Percentiles rank a stretch among this genome's conserved stretches.
Evolutionary conservation across 2,329 filamentous ascomycete species (phyloP).

Genomic region (Lachnellula arida): DNA sequence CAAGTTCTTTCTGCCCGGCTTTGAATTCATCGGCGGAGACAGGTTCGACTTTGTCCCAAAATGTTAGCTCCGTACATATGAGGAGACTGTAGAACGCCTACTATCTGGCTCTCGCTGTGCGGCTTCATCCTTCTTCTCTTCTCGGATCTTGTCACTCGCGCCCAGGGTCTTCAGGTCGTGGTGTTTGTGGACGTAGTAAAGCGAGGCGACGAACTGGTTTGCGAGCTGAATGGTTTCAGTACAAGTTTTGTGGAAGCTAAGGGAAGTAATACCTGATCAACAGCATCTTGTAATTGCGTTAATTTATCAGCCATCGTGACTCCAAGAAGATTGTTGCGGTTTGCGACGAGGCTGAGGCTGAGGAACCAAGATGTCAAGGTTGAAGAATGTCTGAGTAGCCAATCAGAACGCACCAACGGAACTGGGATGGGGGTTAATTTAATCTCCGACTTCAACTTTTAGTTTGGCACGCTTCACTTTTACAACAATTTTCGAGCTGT

Average conservation of each 20-base stretch:
- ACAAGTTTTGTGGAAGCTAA: background rate
- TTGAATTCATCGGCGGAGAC: constrained; percentile 60
- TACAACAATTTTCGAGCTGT: background rate
- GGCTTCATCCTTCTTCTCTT: constrained; percentile 42
- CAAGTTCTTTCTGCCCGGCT: constrained; percentile 65
- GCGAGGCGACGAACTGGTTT: constrained; percentile 62
- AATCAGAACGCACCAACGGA: background rate
- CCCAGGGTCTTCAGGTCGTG: constrained; percentile 61
- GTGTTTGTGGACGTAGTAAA: constrained; percentile 62
- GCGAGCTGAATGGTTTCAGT: constrained; percentile 46
- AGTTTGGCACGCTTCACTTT: background rate
- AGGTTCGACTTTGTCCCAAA: constrained; percentile 47
- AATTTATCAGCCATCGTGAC: constrained; percentile 66
- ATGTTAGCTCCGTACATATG: constrained; percentile 2
- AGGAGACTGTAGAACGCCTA: background rate
- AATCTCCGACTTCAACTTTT: constrained; percentile 11
- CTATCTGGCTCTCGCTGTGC: constrained; percentile 19
- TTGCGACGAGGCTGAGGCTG: constrained; percentile 16
- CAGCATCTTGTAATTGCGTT: constrained; percentile 79
- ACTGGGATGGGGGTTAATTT: background rate
- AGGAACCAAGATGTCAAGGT: background rate
- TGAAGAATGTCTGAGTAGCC: background rate
- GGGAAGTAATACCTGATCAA: constrained; percentile 61
- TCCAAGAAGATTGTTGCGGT: background rate
- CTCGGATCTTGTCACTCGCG: constrained; percentile 52